Evolutionary conservation across 306 rosid genomes (phyloP), one percentile per base, ranked within the genome.

Genomic region (Cicer arietinum): DNA sequence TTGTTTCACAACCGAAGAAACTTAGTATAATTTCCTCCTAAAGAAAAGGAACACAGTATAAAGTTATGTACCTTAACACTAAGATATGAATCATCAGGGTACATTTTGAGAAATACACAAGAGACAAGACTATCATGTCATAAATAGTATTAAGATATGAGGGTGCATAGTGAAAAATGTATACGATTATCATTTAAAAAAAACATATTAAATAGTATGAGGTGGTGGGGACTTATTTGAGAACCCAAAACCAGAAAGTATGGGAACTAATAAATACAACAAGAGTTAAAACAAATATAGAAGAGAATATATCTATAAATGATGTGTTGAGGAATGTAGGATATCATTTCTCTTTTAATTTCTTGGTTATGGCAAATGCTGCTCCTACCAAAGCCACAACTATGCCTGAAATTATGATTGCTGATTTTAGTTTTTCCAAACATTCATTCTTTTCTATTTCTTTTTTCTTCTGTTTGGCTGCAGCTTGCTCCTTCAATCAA

Each of bases 311-410:
- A 35, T 50, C 79, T 72, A 66, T 41, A 43, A 77, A 71, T 66
- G 9, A 72, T 71, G 22, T 16, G 8, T 13, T 71, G 37, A 54
- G 44, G 7, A 44, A 53, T 45, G 59, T 71, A 10, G 41, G 57
- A 66, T 30, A 30, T 82, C 77, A 86, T 83, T 86, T 89, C 85
- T 88, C 89, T 46, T 74, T 87, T 57, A 87, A 67, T 61, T 89
- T 90, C 82, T 88, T 87, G 80, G 89, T 57, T 25, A 90, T 61
- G 66, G 86, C 90, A 42, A 85, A 78, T 60, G 85, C 82, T 1
- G 80, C 90, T 59, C 89, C 93, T 1, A 75, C 85, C 73, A 87
- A 46, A 58, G 89, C 93, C 67, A 89, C 91, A 17, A 82, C 48
- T 74, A 87, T 74, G 39, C 83, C 84, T 20, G 93, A 89, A 50